Base-by-base conservation (phyloP, 805 yeast species). In the Lachancea nothofagi region DNA sequence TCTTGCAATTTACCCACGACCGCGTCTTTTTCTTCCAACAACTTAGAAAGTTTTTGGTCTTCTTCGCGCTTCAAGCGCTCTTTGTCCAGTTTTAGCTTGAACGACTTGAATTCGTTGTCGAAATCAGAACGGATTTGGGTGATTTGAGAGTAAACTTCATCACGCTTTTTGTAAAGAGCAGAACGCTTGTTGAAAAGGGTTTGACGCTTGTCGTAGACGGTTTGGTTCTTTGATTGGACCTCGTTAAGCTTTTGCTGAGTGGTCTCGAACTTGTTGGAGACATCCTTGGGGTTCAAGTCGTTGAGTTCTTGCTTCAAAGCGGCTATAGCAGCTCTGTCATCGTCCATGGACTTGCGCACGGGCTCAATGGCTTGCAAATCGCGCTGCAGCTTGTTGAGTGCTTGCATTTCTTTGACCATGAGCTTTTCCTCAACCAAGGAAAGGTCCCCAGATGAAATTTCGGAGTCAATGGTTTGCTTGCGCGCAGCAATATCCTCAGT, bases 391-490 rank as follows among this genome's bases (percentile, higher is more conserved):
- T 85, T 87, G 66, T 90, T 80, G 62, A 93, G 75, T 33, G 80
- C 64, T 38, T 87, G 74, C 72, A 87, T 83, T 67, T 90, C 97
- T 67, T 84, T 84, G 50, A 93, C 78, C 49, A 72, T 66, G 58
- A 79, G 74, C 70, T 86, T 82, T 74, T 93, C 99, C 48, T 90
- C 96, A 39, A 88, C 97, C 57, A 93, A 77, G 53, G 85, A 77
- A 60, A 93, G 71, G 33, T 72, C 65, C 47, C 97, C 97, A 36
- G 83, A 66, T 41, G 83, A 85, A 46, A 93, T 80, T 50, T 74
- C 70, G 30, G 72, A 74, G 61, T 93, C 97, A 56, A 87, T 75
- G 49, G 69, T 70, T 43, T 61, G 59, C 55, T 84, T 71, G 62
- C 80, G 77, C 43, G 69, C 68, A 51, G 83, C 88, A 50, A 84